Conservation (phyloP, 2,329 filamentous ascomycete genomes). For the Chaetomiaceae sp. region DNA sequence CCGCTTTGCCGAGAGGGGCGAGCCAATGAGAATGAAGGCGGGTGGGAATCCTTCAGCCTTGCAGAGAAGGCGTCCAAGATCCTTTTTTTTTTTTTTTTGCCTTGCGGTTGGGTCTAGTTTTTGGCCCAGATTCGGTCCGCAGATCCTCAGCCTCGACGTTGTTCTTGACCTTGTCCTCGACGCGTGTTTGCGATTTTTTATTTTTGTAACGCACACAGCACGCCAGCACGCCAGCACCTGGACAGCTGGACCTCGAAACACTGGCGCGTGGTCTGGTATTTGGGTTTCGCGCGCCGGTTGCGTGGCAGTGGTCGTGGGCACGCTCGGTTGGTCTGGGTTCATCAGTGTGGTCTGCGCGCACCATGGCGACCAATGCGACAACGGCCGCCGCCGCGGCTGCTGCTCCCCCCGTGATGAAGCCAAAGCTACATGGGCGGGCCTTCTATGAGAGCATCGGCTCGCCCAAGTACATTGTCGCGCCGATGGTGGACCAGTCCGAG, state of each 20-base stretch:
- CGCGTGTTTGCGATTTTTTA: not conserved
- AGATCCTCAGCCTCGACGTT: not conserved
- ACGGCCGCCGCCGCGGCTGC: constrained; percentile 11
- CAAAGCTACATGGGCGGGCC: constrained; percentile 73
- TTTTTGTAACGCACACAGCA: not conserved
- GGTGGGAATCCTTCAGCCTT: constrained; percentile 18
- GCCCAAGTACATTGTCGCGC: constrained; percentile 84
- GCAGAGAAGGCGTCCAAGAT: constrained; percentile 15
- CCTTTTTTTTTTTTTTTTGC: constrained; percentile 11
- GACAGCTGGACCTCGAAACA: not conserved
- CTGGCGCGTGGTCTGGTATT: constrained; percentile 10
- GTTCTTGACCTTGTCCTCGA: no score
- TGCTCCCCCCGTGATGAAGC: constrained; percentile 18
- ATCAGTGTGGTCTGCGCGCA: not conserved
- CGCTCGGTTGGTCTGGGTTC: not conserved
- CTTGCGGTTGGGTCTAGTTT: not conserved
- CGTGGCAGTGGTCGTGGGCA: no score
- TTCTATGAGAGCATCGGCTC: constrained; percentile 95
- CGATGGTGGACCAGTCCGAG: constrained; percentile 98
- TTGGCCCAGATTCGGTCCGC: no score
- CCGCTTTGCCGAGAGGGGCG: constrained; percentile 1
- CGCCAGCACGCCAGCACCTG: not conserved
- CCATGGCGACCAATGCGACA: constrained; percentile 19
- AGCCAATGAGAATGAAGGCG: not conserved
- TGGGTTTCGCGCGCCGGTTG: constrained; percentile 10